Base-by-base conservation (phyloP, 306 rosid species). In the Citrullus colocynthis region DNA sequence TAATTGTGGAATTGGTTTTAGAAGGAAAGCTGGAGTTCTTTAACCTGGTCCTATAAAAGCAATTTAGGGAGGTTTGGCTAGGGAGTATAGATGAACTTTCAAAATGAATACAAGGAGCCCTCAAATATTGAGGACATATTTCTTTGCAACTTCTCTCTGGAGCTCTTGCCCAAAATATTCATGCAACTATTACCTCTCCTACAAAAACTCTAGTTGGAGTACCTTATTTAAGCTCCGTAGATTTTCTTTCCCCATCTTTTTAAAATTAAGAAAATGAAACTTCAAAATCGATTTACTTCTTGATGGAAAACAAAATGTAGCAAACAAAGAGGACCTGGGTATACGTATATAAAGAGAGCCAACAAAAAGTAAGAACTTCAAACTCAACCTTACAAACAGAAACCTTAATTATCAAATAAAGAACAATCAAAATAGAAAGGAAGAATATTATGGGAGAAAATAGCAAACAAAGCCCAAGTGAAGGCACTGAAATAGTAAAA, bases 71-170 rank as follows among this genome's bases (percentile, higher is more conserved):
- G 34, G 54, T 20, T 69, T 69, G 55, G n/a, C 74, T 42, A 69
- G 36, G 32, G 6, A 69, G 55, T 20, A 69, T 69, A 42, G 34
- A 69, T 10, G 18, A 21, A 21, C 6, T 69, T 42, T 42, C 54
- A 69, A 69, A 44, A 69, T 69, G n/a, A 69, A 42, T 12, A 69
- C 34, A 69, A 69, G 75, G 36, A 69, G 32, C 74, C 73, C 75
- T 42, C 75, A 18, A 41, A 66, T 66, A 14, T 41, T 9, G 15
- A 52, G 49, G 56, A 69, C 16, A 69, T 54, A 42, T 42, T 69
- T 44, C 6, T 44, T 41, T 69, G 55, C 14, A 69, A 32, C 75
- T 69, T 44, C 56, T 69, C 55, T 21, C 2, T 66, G 32, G 30
- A 66, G 52, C 21, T 41, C 17, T 37, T 37, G 51, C 74, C 30